A percentile compares a stretch with the other conserved stretches of the same genome.
Evolutionary conservation across 192 early-diverging fungal genomes (phyloP).

Genomic region (Backusella parvicylindrica): DNA sequence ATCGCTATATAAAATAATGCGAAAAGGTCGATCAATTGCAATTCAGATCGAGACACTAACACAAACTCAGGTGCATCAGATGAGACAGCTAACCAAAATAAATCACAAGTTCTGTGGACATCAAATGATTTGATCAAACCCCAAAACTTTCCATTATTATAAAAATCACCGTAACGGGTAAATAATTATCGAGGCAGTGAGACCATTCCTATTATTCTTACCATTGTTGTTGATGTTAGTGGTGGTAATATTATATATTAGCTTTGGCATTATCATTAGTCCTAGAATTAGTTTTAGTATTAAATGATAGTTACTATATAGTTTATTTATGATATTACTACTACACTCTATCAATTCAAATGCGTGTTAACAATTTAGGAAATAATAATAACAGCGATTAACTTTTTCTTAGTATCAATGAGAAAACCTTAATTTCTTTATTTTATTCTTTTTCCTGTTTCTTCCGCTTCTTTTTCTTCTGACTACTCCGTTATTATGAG

Average conservation of each 20-base stretch:
- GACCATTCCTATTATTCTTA: not conserved
- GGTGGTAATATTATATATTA: too few species aligned
- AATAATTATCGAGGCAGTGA: not conserved
- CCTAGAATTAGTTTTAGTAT: too few species aligned
- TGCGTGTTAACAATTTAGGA: not conserved
- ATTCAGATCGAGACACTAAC: not conserved
- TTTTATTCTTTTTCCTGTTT: not conserved
- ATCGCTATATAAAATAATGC: not conserved
- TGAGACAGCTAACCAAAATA: not conserved
- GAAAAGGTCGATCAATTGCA: not conserved
- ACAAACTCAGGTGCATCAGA: not conserved
- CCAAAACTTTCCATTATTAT: not conserved
- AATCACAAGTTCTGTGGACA: not conserved
- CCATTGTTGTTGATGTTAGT: too few species aligned
- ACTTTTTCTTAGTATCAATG: not conserved
- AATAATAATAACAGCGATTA: not conserved
- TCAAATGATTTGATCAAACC: constrained; percentile 1
- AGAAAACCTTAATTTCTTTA: not conserved
- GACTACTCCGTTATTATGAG: not conserved
- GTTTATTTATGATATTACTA: too few species aligned
- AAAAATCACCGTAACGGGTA: not conserved
- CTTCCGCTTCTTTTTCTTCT: not conserved
- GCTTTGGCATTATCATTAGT: too few species aligned
- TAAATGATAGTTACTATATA: too few species aligned
- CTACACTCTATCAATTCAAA: not conserved